These are phyloP conservation scores for Fraxinus greggii DNA, from an alignment of 305 asterid genomes.

Conservation along the genomic window DNA sequence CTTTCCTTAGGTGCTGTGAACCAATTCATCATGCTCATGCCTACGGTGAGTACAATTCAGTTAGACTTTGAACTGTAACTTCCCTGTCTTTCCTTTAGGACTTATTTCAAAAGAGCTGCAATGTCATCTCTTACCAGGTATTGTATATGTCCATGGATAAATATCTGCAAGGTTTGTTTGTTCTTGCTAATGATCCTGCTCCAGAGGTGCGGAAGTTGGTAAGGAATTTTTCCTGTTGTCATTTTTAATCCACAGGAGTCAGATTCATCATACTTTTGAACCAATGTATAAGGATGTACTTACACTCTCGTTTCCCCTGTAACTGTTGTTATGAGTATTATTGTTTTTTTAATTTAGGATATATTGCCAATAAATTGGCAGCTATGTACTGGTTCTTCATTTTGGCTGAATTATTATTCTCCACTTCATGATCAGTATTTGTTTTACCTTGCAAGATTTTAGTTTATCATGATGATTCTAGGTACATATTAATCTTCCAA, in stretches of 20 bases:
- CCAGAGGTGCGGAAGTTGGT: slow-evolving; percentile 95
- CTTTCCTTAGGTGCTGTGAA: slow-evolving; percentile 82
- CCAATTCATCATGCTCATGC: slow-evolving; percentile 93
- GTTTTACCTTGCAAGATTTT: slow-evolving; percentile 2
- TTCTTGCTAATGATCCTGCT: slow-evolving; percentile 78
- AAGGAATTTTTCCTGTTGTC: slow-evolving; percentile 27
- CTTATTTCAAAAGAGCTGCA: slow-evolving; percentile 4
- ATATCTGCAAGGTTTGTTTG: slow-evolving; percentile 88
- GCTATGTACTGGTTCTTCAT: not conserved
- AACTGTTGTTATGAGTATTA: not conserved
- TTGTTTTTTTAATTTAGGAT: not conserved
- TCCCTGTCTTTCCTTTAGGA: slow-evolving; percentile 1
- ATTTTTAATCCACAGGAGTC: slow-evolving; percentile 1
- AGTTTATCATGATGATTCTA: slow-evolving; percentile 10
- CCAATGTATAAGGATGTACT: not conserved
- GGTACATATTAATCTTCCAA: slow-evolving; percentile 7
- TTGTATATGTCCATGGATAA: slow-evolving; percentile 77
- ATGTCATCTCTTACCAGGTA: slow-evolving; percentile 45
- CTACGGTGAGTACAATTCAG: slow-evolving; percentile 52
- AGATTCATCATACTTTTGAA: not conserved
- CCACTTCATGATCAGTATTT: not conserved
- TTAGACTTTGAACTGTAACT: slow-evolving; percentile 13
- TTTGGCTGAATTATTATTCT: slow-evolving; percentile 15
- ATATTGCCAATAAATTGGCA: not conserved
- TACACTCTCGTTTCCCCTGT: slow-evolving; percentile 5